phyloP scores from a whole-genome alignment of 1,284 basidiomycete species.

The Microbotryum lychnidis-dioicae region DNA sequence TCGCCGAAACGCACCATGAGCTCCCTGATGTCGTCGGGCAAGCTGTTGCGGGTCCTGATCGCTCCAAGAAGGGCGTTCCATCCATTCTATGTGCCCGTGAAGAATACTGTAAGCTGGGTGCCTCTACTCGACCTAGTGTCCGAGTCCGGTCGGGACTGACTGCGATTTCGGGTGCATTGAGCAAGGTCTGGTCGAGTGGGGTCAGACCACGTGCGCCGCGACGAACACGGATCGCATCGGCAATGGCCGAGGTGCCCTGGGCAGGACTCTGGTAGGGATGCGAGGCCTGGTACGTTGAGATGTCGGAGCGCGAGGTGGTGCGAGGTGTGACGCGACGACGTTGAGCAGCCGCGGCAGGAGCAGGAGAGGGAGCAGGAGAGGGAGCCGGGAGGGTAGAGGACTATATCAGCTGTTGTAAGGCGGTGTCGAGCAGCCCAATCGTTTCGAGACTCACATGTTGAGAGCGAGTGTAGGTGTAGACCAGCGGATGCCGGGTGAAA shows the following conservation, averaged over 20 bases:
- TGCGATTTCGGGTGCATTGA: conserved; percentile 40
- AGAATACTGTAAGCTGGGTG: background rate
- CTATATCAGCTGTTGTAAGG: too few relatives aligned
- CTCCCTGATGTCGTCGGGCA: conserved; percentile 43
- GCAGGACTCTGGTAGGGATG: conserved; percentile 39
- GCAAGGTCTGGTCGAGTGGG: conserved; percentile 42
- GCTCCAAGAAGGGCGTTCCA: conserved; percentile 45
- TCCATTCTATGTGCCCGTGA: conserved; percentile 32
- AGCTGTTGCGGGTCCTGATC: conserved; percentile 40
- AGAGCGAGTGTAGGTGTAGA: too few relatives aligned
- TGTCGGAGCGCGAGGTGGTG: background rate
- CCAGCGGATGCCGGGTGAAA: too few relatives aligned
- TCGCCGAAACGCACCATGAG: conserved; percentile 37
- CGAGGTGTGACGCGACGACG: background rate
- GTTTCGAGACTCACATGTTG: too few relatives aligned
- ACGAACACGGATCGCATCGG: conserved; percentile 42
- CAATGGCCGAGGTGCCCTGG: conserved; percentile 38
- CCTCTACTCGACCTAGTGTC: background rate
- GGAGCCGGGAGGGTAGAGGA: too few relatives aligned
- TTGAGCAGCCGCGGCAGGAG: too few relatives aligned
- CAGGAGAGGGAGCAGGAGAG: too few relatives aligned
- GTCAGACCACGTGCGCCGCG: conserved; percentile 42
- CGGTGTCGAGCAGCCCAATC: too few relatives aligned
- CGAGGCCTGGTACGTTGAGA: conserved; percentile 33
- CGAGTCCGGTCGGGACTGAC: conserved; percentile 12